phyloP scores from a whole-genome alignment of 208 protist species.

The Acanthamoeba lenticulata region DNA sequence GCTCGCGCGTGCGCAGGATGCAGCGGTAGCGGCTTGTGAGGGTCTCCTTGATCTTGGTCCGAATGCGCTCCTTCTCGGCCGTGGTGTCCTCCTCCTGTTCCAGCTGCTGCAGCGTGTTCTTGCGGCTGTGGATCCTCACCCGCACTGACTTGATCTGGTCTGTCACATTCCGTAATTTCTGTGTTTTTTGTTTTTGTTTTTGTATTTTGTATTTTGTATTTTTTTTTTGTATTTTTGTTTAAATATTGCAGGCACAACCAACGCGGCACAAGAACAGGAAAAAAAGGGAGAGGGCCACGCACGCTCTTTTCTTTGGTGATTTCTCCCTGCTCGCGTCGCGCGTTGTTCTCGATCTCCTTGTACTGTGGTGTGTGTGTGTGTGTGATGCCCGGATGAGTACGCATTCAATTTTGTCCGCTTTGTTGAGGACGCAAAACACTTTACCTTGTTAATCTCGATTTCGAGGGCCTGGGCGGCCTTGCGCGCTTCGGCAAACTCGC shows the following conservation, averaged over 20 bases:
- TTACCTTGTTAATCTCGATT: not conserved
- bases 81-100: constrained; percentile 58
- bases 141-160: constrained; percentile 29
- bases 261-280: not conserved
- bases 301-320: not conserved
- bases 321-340: not conserved
- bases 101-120: constrained; percentile 60
- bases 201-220: no score
- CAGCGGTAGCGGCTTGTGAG: constrained; percentile 22
- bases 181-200: not conserved
- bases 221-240: no score
- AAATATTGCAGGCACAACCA: no score
- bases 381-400: no score
- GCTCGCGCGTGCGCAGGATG: constrained; percentile 28
- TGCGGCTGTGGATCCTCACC: not conserved
- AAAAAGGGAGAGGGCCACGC: not conserved
- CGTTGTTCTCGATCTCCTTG: constrained; percentile 1
- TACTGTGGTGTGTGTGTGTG: no score
- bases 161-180: constrained; percentile 22
- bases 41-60: constrained; percentile 10
- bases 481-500: not conserved
- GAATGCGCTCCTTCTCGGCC: not conserved
- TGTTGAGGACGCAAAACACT: no score
- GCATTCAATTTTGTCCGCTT: not conserved
- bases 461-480: not conserved